These are phyloP conservation scores for Oenanthe javanica DNA, from an alignment of 140 eudicot genomes.

Conservation along the genomic window DNA sequence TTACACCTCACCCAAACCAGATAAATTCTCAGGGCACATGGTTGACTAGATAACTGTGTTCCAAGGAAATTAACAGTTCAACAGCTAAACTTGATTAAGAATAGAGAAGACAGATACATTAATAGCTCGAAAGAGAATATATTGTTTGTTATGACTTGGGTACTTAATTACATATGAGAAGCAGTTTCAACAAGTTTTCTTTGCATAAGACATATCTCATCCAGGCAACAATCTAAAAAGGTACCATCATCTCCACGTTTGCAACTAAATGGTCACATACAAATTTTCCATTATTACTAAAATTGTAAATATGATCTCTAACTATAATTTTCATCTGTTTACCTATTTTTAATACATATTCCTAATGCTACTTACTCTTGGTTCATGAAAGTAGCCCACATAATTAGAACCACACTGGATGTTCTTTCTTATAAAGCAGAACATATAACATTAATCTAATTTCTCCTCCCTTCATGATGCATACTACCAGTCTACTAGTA, in stretches of 20 bases:
- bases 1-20: not conserved
- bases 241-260: not conserved
- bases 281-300: not conserved
- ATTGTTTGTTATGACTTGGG: not conserved
- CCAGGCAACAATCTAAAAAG: not conserved
- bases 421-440: not conserved
- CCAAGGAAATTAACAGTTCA: not conserved
- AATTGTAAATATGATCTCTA: not conserved
- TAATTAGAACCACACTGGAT: not conserved
- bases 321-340: too few species aligned
- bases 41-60: not conserved
- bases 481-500: too few species aligned
- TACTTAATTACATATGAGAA: not conserved
- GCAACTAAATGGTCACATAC: not conserved
- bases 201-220: not conserved
- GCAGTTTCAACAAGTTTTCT: not conserved
- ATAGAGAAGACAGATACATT: too few species aligned
- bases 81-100: not conserved
- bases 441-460: too few species aligned
- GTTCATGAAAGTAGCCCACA: not conserved
- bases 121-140: not conserved
- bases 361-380: too few species aligned
- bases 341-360: too few species aligned
- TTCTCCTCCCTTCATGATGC: not conserved
- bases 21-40: not conserved